Base-by-base conservation (phyloP, 371 early-diverging fungal species). In the Circinella minor region DNA sequence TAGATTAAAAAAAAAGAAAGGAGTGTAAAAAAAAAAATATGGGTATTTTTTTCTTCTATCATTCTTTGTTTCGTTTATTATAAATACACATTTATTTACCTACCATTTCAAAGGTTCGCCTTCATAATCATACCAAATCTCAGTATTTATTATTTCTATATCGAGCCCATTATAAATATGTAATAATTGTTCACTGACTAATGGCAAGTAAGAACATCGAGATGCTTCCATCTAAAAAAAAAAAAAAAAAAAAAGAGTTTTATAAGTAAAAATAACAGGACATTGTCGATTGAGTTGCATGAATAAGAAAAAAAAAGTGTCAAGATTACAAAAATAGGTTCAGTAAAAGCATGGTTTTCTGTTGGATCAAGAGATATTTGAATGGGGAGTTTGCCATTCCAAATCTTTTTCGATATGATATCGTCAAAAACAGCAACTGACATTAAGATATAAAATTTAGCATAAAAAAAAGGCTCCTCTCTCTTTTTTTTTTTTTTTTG, bases 71-170 rank as follows among this genome's bases (percentile, higher is more conserved):
- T 43, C 43, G 0, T 43, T 43, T 11, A 6, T 9, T 9, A 43
- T 43, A 43, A 11, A 43, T 43, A 43, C 1, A 51, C 1, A 51
- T 47, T 0, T 47, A 47, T 46, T 20, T 65, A 36, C 71, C 72
- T 85, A 91, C 93, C 93, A 93, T 74, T 89, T 90, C 63, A 93
- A 71, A 9, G 93, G 92, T 63, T 83, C 80, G 6, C 87, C 86
- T 36, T 87, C 71, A 66, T 71, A 88, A 37, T 85, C 86, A 67
- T 86, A 93, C 93, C 93, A 93, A 37, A 87, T 76, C 17, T 81
- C 81, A 14, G 59, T 65, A 18, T 47, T 36, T 37, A 84, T 88
- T 37, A 51, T 13, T 4, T 85, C 73, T 57, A 83, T 54, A 10
- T 78, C 82, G 49, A 81, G 49, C 34, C 75, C 81, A 14, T 66